These are phyloP conservation scores for Lecanoromycetidae sp. DNA, from an alignment of 2,329 filamentous ascomycete species.

Conservation along the genomic window DNA sequence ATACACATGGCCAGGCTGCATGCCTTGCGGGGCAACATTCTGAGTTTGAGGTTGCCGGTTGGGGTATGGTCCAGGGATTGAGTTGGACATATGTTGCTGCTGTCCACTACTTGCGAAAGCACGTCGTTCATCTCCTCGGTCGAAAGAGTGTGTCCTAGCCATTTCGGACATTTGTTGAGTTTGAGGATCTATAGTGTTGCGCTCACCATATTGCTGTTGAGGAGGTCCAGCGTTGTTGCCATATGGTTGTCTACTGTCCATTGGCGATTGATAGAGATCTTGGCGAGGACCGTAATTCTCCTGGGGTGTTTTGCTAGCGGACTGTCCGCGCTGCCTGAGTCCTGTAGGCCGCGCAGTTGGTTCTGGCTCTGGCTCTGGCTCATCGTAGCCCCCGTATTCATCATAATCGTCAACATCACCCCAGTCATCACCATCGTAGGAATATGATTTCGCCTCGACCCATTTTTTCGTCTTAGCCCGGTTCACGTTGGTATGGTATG, in stretches of 20 bases:
- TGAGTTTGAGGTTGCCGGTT: background rate
- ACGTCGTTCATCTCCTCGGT: constrained; percentile 41
- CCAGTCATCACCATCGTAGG: constrained; percentile 92
- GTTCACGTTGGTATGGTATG: constrained; percentile 55
- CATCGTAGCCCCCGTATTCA: constrained; percentile 41
- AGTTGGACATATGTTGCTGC: constrained; percentile 7
- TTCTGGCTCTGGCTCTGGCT: constrained; percentile 34
- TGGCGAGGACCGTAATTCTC: background rate
- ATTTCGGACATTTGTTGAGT: constrained; percentile 17
- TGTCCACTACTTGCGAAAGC: constrained; percentile 33
- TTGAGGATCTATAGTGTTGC: constrained; percentile 31
- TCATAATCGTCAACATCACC: constrained; percentile 51
- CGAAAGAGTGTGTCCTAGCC: constrained; percentile 38
- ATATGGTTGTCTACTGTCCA: constrained; percentile 8
- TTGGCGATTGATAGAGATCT: constrained; percentile 9
- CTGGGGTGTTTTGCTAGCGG: constrained; percentile 16
- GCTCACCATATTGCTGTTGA: constrained; percentile 17
- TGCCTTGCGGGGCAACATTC: constrained; percentile 1
- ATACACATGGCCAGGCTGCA: constrained; percentile 2
- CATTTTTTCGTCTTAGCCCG: constrained; percentile 87
- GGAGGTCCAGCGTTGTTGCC: background rate
- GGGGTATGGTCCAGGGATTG: background rate
- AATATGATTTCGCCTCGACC: constrained; percentile 76
- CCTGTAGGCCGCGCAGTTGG: constrained; percentile 30
- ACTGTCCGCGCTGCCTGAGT: constrained; percentile 33